Percentiles rank a stretch among this genome's conserved stretches.
phyloP scores from a whole-genome alignment of 2,329 filamentous ascomycete species.

The Aspergillus fumigatus region DNA sequence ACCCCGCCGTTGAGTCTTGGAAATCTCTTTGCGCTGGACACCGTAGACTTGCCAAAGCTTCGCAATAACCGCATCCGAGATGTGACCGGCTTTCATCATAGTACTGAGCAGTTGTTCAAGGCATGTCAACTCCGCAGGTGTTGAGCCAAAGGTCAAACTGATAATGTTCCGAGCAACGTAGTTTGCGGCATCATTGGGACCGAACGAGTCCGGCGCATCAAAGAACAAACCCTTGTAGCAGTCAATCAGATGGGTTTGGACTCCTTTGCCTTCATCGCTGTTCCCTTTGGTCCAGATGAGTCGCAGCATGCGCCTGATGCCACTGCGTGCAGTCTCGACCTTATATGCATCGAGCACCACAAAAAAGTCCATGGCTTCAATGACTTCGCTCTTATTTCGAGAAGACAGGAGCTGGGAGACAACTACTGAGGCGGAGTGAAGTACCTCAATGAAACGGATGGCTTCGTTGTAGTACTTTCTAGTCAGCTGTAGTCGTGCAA shows the following conservation, averaged over 20 bases:
- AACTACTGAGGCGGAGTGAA: slow-evolving; percentile 74
- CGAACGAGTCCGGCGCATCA: slow-evolving; percentile 85
- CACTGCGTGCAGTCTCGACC: slow-evolving; percentile 84
- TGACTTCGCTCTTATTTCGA: slow-evolving; percentile 96
- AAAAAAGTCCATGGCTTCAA: slow-evolving; percentile 98
- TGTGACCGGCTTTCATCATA: slow-evolving; percentile 92
- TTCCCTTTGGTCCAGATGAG: slow-evolving; percentile 99
- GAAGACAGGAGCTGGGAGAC: slow-evolving; percentile 87
- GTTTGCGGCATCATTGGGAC: slow-evolving; percentile 82
- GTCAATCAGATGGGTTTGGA: slow-evolving; percentile 93
- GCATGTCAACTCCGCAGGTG: slow-evolving; percentile 89
- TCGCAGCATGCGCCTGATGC: slow-evolving; percentile 91
- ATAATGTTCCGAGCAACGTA: slow-evolving; percentile 99
- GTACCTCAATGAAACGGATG: slow-evolving; percentile 84
- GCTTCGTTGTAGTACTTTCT: slow-evolving; percentile 91
- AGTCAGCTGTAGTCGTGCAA: slow-evolving; percentile 81
- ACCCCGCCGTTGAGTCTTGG: slow-evolving; percentile 80
- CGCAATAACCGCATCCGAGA: slow-evolving; percentile 77
- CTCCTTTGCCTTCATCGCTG: slow-evolving; percentile 96
- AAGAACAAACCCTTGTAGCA: slow-evolving; percentile 96
- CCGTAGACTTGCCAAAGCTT: slow-evolving; percentile 99
- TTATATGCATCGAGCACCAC: slow-evolving; percentile 94
- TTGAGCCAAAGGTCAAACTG: slow-evolving; percentile 92
- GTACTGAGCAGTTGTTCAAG: slow-evolving; percentile 91
- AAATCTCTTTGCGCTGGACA: slow-evolving; percentile 88